Base-by-base conservation (phyloP, 1,139 yeast genomes). In the Candida neerlandica region DNA sequence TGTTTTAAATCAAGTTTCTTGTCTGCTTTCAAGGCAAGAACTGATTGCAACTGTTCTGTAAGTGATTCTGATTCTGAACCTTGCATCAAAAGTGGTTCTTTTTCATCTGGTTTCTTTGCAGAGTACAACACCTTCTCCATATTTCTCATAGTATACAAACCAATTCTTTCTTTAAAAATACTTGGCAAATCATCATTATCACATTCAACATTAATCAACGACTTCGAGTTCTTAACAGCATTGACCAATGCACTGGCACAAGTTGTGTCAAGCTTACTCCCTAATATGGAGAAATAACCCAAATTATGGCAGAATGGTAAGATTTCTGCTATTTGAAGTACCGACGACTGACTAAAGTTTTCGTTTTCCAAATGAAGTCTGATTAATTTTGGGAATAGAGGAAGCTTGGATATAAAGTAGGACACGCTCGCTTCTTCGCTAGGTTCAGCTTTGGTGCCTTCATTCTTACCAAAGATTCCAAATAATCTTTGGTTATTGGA, bases 141-240 rank as follows among this genome's bases (percentile, higher is more conserved):
- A 61, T 87, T 86, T 58, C 84, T 78, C 83, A 87, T 85, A 2
- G 89, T 78, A 58, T 84, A 82, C 38, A 86, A 66, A 1, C 90
- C 88, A 46, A 86, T 74, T 53, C 77, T 77, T 51, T 85, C 86
- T 57, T 76, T 82, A 54, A 80, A 72, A 42, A 77, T 58, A 33
- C 63, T 66, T 2, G 81, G 80, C 49, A 75, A 63, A 3, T 61
- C 60, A 9, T 68, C 74, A 35, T 61, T 59, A 52, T 76, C 78
- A 45, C 73, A 70, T 44, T 76, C 80, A 37, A 76, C 58, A 11
- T 75, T 70, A 34, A 75, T 69, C 47, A 76, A 60, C 12, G 74
- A 65, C 34, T 63, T 65, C 29, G 79, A 72, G 50, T 71, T 73
- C 52, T 75, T 73, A 30, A 74, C 64, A 1, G 73, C 78, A 55